These are phyloP conservation scores for Nissolia schottii DNA, from an alignment of 306 rosid species.

Conservation along the genomic window DNA sequence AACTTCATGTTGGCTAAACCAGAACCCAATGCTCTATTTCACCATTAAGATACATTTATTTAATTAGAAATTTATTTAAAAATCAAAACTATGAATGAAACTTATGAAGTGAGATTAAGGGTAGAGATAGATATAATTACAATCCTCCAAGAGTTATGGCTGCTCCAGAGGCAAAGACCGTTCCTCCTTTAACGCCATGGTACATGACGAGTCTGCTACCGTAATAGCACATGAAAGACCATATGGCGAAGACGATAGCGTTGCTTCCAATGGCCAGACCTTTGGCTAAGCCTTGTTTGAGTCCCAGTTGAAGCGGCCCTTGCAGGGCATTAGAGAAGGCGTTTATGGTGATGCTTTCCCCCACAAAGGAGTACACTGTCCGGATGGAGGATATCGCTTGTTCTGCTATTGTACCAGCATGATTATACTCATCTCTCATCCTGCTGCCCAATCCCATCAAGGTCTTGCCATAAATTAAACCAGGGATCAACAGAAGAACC, in stretches of 20 bases:
- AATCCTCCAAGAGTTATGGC: conserved; percentile 65
- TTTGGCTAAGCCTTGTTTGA: conserved; percentile 67
- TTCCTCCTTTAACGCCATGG: conserved; percentile 70
- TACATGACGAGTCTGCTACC: conserved; percentile 75
- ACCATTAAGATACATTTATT: too few species aligned
- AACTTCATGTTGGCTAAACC: conserved; percentile 61
- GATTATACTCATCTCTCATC: conserved; percentile 56
- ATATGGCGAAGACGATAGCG: conserved; percentile 60
- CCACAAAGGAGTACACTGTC: conserved; percentile 68
- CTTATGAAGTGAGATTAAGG: background rate
- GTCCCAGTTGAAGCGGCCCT: conserved; percentile 50
- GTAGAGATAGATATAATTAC: conserved; percentile 29
- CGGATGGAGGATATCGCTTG: conserved; percentile 66
- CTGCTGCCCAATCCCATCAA: conserved; percentile 53
- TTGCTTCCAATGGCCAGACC: conserved; percentile 83
- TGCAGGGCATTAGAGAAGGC: conserved; percentile 57
- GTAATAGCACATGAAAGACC: conserved; percentile 67
- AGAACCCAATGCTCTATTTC: conserved; percentile 52
- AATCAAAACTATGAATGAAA: too few species aligned
- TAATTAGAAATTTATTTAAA: too few species aligned
- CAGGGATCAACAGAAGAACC: conserved; percentile 58
- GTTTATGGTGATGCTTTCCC: conserved; percentile 48
- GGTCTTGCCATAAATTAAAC: conserved; percentile 61
- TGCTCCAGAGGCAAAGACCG: conserved; percentile 72
- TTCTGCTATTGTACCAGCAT: conserved; percentile 57